phyloP scores from a whole-genome alignment of 495 filamentous ascomycete genomes.

The Aspergillus bertholletiae region DNA sequence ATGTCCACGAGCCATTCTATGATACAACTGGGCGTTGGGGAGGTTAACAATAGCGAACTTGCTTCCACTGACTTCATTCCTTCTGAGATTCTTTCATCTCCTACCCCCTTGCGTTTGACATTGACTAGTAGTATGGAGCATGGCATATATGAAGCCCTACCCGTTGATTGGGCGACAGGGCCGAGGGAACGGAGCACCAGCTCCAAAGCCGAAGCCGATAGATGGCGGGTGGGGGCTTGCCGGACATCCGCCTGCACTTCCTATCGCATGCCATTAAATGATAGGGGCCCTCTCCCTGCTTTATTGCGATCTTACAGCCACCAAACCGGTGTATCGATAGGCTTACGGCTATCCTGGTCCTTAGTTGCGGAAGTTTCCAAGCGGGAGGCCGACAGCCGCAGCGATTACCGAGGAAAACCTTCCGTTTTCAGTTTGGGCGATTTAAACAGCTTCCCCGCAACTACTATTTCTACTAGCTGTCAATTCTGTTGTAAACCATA shows the following conservation, averaged over 20 bases:
- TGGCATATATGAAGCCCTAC: neutral
- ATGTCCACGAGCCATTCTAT: neutral
- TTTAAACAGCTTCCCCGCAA: constrained; percentile 6
- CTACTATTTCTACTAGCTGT: neutral
- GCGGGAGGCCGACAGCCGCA: neutral
- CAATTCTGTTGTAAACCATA: no score
- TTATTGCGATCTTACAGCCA: no score
- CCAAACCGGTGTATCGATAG: no score
- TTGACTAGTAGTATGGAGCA: no score
- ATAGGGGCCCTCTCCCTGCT: no score
- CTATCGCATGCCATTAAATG: neutral
- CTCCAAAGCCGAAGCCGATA: neutral
- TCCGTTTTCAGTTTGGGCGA: neutral
- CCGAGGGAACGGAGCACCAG: constrained; percentile 13
- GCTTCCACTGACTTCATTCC: no score
- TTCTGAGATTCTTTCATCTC: no score
- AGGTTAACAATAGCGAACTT: no score
- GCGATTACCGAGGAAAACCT: constrained; percentile 14
- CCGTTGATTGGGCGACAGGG: constrained; percentile 9
- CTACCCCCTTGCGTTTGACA: no score
- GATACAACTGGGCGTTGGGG: neutral
- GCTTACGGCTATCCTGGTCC: no score
- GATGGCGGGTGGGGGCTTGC: neutral
- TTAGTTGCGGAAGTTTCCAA: neutral
- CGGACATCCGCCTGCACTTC: neutral